phyloP scores from a whole-genome alignment of 2,329 filamentous ascomycete species.

The Cordyceps farinosa region DNA sequence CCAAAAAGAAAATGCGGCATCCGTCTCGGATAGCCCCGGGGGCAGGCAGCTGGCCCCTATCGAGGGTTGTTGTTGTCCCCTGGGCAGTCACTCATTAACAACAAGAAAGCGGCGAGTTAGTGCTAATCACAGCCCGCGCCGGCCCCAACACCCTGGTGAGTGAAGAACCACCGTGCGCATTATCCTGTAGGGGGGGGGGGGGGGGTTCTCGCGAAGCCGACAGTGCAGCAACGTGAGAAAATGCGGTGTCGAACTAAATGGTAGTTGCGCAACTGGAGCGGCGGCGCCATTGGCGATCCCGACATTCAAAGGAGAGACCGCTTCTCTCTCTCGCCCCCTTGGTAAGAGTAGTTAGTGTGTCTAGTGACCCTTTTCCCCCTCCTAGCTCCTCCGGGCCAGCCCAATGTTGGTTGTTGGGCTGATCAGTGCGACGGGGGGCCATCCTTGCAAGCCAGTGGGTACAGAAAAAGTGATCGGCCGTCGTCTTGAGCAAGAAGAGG shows the following conservation, averaged over 20 bases:
- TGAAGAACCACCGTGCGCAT: slow-evolving; percentile 11
- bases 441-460: slow-evolving; percentile 13
- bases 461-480: slow-evolving; percentile 14
- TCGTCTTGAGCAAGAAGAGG: neutral
- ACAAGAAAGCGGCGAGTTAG: too few relatives aligned
- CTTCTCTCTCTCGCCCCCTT: neutral
- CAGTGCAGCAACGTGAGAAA: neutral
- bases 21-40: too few relatives aligned
- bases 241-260: neutral
- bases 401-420: slow-evolving; percentile 13
- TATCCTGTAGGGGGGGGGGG: neutral
- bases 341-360: neutral
- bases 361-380: neutral
- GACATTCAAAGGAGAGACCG: neutral
- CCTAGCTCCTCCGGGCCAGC: neutral
- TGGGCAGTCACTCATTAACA: neutral
- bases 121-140: neutral
- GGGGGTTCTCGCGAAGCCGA: neutral
- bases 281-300: neutral
- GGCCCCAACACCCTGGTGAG: neutral
- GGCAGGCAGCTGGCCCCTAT: neutral
- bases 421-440: slow-evolving; percentile 14
- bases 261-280: neutral
- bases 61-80: neutral
- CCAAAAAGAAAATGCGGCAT: too few relatives aligned